A percentile compares a stretch with the other conserved stretches of the same genome.
Conservation (phyloP, 1,284 basidiomycete species). For the Naganishia cerealis region DNA sequence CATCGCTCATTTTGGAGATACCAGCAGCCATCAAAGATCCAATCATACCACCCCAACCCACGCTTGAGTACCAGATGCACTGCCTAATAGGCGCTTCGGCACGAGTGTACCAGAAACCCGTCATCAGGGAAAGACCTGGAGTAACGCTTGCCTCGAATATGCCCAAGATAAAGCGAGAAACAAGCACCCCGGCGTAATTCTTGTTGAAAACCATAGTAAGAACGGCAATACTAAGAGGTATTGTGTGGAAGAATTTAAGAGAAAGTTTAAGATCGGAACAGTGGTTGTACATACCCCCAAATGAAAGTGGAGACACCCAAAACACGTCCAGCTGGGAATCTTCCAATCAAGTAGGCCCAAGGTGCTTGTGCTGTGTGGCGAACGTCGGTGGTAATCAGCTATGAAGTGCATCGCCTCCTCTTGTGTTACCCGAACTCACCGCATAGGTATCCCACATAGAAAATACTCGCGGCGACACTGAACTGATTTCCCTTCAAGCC, state of each 20-base stretch:
- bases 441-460: slow-evolving; percentile 47
- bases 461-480: slow-evolving; percentile 44
- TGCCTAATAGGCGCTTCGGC: slow-evolving; percentile 47
- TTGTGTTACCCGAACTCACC: background rate
- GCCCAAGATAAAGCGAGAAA: slow-evolving; percentile 44
- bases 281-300: slow-evolving; percentile 42
- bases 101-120: slow-evolving; percentile 47
- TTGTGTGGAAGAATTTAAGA: slow-evolving; percentile 18
- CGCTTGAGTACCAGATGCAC: slow-evolving; percentile 50
- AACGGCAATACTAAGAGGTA: slow-evolving; percentile 25
- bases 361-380: slow-evolving; percentile 40
- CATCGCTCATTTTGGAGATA: slow-evolving; percentile 37
- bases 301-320: slow-evolving; percentile 47
- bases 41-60: slow-evolving; percentile 51
- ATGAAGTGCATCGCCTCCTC: background rate
- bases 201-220: slow-evolving; percentile 37
- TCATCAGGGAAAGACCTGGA: slow-evolving; percentile 49
- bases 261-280: background rate
- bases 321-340: slow-evolving; percentile 45
- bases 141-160: slow-evolving; percentile 50
- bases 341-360: slow-evolving; percentile 45
- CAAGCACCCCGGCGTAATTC: slow-evolving; percentile 41
- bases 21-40: slow-evolving; percentile 50
- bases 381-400: background rate
- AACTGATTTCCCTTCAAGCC: slow-evolving; percentile 44